phyloP scores from a whole-genome alignment of 179 eudicot genomes.

The Silene vulgaris region DNA sequence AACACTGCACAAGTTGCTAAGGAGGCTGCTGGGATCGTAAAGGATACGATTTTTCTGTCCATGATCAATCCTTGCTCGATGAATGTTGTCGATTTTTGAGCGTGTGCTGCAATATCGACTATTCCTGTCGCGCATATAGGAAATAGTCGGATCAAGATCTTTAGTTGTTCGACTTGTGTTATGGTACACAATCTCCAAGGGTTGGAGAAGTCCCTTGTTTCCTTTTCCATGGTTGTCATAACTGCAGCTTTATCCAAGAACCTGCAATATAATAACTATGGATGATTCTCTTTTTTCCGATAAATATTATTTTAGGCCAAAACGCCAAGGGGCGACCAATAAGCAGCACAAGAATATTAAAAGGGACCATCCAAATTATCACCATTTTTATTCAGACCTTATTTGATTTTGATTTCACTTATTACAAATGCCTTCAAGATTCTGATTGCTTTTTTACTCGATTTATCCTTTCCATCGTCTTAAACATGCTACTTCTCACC shows the following conservation, averaged over 20 bases:
- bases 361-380: too few relatives aligned
- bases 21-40: conserved; percentile 30
- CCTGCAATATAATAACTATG: not conserved
- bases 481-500: too few relatives aligned
- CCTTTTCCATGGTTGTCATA: not conserved
- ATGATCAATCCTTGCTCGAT: conserved; percentile 36
- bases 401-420: too few relatives aligned
- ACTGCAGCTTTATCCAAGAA: conserved; percentile 16
- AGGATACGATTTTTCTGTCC: conserved; percentile 31
- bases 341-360: too few relatives aligned
- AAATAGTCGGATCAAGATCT: conserved; percentile 9
- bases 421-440: too few relatives aligned
- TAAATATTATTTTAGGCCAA: too few relatives aligned
- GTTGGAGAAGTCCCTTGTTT: not conserved
- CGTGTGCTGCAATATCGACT: conserved; percentile 19
- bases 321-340: too few relatives aligned
- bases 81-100: conserved; percentile 20
- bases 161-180: conserved; percentile 14
- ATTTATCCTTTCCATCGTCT: too few relatives aligned
- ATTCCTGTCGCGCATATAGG: not conserved
- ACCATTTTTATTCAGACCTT: too few relatives aligned
- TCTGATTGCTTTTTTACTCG: too few relatives aligned
- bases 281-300: too few relatives aligned
- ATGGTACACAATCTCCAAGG: conserved; percentile 11
- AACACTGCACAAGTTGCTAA: conserved; percentile 13